Base-by-base conservation (phyloP, 2,329 filamentous ascomycete genomes). In the Monosporascus ibericus region DNA sequence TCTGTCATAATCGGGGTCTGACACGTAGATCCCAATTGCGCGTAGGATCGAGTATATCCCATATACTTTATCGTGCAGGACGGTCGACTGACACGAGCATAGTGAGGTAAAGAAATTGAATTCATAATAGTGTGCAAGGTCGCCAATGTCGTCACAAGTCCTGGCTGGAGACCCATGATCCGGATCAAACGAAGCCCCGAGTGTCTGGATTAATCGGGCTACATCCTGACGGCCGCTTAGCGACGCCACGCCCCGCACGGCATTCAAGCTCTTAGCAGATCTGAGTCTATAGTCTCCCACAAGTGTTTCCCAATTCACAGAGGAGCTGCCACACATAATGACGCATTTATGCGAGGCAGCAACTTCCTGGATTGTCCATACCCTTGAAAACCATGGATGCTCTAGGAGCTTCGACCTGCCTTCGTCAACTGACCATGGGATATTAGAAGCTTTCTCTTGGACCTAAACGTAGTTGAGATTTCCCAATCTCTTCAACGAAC, bases 281-380 rank as follows among this genome's bases (percentile, higher is more conserved):
- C 7, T 8, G 25, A 8, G 8, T 27, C 25, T 8, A 2, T 27
- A 25, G 6, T 1, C 5, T 6, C 6, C 6, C 2, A 8, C 48
- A 25, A 52, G 52, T 15, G 39, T 34, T 17, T 49, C 24, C 53
- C 52, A 58, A 34, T 48, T 27, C 11, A 56, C 24, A 15, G 50
- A 48, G 34, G 53, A 56, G 11, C 42, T 24, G 39, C 53, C 52
- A 24, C 48, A 34, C 34, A 54, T 48, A 15, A 54, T 50, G 6
- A 52, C 46, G 18, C 52, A 54, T 14, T 40, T 36, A 8, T 30
- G 17, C 5, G 53, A 49, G n/a, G 39, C 27, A 49, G 50, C 40
- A 50, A 54, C 48, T 17, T 59, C 57, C 39, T 58, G 57, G n/a
- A 56, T 52, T 3, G 52, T 55, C 57, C 57, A 59, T n/a, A 50